These are phyloP conservation scores for Chaetomium globosum DNA, from an alignment of 2,329 filamentous ascomycete species.

Conservation along the genomic window DNA sequence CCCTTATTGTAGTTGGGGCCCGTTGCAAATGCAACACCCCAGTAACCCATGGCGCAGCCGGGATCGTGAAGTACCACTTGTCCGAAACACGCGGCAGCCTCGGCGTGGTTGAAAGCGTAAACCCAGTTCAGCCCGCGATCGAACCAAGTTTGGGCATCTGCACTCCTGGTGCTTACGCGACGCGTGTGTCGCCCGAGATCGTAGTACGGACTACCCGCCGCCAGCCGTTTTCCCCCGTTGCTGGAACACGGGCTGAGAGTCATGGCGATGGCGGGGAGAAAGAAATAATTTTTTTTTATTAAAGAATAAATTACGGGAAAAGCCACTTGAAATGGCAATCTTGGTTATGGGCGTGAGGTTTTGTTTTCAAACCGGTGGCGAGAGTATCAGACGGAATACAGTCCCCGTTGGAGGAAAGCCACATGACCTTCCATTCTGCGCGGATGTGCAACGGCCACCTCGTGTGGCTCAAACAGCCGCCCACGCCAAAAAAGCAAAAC, in stretches of 20 bases:
- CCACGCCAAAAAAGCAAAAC: not conserved
- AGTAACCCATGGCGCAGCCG: slow-evolving; percentile 5
- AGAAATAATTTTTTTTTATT: not conserved
- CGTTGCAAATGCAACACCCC: not conserved
- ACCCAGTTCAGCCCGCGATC: slow-evolving; percentile 4
- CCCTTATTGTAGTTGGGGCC: slow-evolving; percentile 9
- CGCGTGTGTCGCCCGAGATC: not conserved
- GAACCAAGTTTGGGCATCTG: not conserved
- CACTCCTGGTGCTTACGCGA: not conserved
- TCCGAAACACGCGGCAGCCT: not conserved
- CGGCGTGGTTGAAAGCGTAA: not conserved
- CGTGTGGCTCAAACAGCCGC: too few species aligned
- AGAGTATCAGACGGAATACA: too few species aligned
- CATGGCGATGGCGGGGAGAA: not conserved
- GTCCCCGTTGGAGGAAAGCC: too few species aligned
- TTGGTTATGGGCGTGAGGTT: not conserved
- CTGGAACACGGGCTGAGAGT: not conserved
- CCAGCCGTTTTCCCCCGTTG: not conserved
- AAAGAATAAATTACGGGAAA: not conserved
- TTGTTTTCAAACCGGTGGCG: not conserved
- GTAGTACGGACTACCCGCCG: not conserved
- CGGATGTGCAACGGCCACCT: too few species aligned
- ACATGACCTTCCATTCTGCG: too few species aligned
- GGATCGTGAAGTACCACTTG: not conserved
- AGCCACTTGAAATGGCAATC: not conserved